Conservation (phyloP, 1,284 basidiomycete species). For the Rhodotorula sp. region DNA sequence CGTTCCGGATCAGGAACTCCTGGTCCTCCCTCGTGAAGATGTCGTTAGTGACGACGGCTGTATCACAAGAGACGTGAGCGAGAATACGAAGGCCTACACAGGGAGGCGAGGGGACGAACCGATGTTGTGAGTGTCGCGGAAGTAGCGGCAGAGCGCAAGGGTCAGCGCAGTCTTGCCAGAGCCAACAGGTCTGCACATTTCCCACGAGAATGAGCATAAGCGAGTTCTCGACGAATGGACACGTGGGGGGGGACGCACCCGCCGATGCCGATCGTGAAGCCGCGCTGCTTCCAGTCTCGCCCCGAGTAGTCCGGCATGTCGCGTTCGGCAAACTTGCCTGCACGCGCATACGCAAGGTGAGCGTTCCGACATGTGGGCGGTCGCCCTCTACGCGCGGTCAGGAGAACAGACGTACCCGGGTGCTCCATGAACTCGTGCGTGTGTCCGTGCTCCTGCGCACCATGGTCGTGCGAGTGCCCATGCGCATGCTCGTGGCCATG, state of each 20-base stretch:
- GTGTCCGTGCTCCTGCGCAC: conserved; percentile 69
- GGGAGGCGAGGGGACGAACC: conserved; percentile 57
- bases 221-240: not conserved
- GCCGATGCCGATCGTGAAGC: conserved; percentile 95
- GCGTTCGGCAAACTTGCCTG: conserved; percentile 87
- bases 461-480: conserved; percentile 29
- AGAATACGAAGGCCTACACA: no score
- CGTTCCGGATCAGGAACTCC: conserved; percentile 91
- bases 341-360: conserved; percentile 33
- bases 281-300: conserved; percentile 87
- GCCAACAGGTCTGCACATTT: conserved; percentile 66
- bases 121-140: conserved; percentile 85
- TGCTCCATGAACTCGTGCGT: conserved; percentile 80
- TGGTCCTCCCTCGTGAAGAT: conserved; percentile 95
- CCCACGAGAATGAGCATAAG: not conserved
- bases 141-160: conserved; percentile 81
- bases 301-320: conserved; percentile 84
- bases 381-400: no score
- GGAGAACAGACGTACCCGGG: conserved; percentile 61
- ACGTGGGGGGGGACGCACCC: conserved; percentile 61
- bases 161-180: conserved; percentile 96
- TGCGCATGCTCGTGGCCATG: conserved; percentile 33
- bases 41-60: conserved; percentile 92
- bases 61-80: not conserved
- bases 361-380: not conserved